phyloP scores from a whole-genome alignment of 148 eudicot species.

The Linanthus parryae region DNA sequence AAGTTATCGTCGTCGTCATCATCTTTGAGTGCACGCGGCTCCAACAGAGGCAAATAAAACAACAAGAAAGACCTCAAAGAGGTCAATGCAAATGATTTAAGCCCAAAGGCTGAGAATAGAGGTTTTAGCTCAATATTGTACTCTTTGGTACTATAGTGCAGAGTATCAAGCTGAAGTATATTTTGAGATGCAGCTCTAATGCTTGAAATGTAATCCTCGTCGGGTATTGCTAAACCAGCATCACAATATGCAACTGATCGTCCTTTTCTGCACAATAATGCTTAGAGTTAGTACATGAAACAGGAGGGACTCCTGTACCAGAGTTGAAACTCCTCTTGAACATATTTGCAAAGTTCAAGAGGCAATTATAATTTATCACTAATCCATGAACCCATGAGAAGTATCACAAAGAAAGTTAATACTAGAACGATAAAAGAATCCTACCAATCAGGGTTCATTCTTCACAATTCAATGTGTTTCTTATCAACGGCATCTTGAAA shows the following conservation, averaged over 20 bases:
- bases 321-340: too few species aligned
- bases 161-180: conserved; percentile 38
- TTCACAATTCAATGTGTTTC: too few species aligned
- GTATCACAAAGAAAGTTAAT: too few species aligned
- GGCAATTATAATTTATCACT: too few species aligned
- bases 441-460: too few species aligned
- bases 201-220: conserved; percentile 49
- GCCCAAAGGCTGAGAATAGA: conserved; percentile 72
- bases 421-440: too few species aligned
- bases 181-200: conserved; percentile 29
- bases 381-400: too few species aligned
- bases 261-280: too few species aligned
- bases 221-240: conserved; percentile 52
- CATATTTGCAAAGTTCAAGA: too few species aligned
- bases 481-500: too few species aligned
- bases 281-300: too few species aligned
- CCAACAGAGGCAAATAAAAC: conserved; percentile 80
- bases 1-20: conserved; percentile 85
- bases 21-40: conserved; percentile 51
- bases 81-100: conserved; percentile 48
- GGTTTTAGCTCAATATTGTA: conserved; percentile 61
- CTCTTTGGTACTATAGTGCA: conserved; percentile 41
- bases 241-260: conserved; percentile 61
- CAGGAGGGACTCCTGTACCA: too few species aligned
- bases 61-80: conserved; percentile 79